Base-by-base conservation (phyloP, 257 asterid species). In the Ocimum tenuiflorum region DNA sequence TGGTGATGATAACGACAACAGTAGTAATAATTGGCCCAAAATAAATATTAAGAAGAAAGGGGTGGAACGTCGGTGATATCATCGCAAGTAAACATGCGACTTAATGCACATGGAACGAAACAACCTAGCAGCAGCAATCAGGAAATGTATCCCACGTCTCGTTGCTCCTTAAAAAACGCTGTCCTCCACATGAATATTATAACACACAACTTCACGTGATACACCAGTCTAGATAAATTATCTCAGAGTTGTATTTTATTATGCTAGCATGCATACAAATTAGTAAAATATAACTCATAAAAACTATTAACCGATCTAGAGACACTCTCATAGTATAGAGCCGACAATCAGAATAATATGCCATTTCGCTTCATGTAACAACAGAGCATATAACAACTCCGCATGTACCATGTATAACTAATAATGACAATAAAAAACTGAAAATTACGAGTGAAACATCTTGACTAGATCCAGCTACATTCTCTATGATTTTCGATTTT, bases 81-180 rank as follows among this genome's bases (percentile, higher is more conserved):
- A 22, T 43, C 43, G 59, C 53, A 31, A 42, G 41, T 42, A 71
- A 41, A 58, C 29, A 53, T 6, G 22, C 39, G 59, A 50, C 13
- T 38, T 15, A 36, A 65, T 53, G 79, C 77, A 67, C 79, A 71
- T 78, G 79, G 70, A 68, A 65, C 4, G 61, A 54, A 77, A 70
- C 77, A 67, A 35, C 61, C 29, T 9, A 53, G 76, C 68, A 74
- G n/a, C n/a, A n/a, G n/a, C n/a, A 43, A 29, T 45, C 4, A 35
- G 51, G 43, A 51, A 53, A 67, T 71, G 76, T 68, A 41, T 3
- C 31, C 78, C 83, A 78, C 83, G 82, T 55, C 77, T 69, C 14
- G 19, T 59, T 29, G 54, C 60, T 53, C 65, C 41, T 43, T 63
- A 45, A 38, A 14, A 45, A 65, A 11, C 51, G 31, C 15, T 19